These are phyloP conservation scores for Candida jianshihensis DNA, from an alignment of 805 yeast genomes.

Conservation along the genomic window DNA sequence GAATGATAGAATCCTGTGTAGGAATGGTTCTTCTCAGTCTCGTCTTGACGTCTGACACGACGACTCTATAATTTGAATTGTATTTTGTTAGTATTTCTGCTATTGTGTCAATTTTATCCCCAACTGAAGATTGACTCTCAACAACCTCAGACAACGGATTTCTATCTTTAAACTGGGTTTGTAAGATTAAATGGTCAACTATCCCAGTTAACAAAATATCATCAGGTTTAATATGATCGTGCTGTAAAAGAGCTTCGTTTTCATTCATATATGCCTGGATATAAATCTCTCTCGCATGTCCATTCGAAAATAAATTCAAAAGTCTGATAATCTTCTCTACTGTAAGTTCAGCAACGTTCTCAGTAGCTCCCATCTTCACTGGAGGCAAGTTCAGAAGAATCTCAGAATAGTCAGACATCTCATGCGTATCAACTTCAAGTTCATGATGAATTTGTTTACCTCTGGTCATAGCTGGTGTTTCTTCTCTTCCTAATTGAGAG, in stretches of 20 bases:
- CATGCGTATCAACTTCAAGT: conserved; percentile 43
- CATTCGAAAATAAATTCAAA: conserved; percentile 33
- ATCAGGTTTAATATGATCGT: conserved; percentile 13
- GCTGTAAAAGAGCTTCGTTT: conserved; percentile 2
- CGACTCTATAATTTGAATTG: conserved; percentile 21
- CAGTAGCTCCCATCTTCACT: conserved; percentile 5
- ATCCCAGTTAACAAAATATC: conserved; percentile 55
- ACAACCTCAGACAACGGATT: conserved; percentile 10
- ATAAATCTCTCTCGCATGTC: conserved; percentile 58
- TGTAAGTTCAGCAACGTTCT: conserved; percentile 29
- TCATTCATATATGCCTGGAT: conserved; percentile 27
- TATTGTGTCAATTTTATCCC: conserved; percentile 11
- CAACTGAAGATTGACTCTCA: conserved; percentile 1
- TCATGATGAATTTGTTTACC: conserved; percentile 44
- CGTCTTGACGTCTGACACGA: conserved; percentile 57
- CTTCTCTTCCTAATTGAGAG: conserved; percentile 30
- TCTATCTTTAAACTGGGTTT: conserved; percentile 2
- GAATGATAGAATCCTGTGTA: conserved; percentile 38
- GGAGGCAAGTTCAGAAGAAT: conserved; percentile 2
- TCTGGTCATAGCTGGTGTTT: conserved; percentile 33
- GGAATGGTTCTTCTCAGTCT: conserved; percentile 41
- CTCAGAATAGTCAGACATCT: conserved; percentile 9
- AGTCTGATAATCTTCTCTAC: conserved; percentile 36
- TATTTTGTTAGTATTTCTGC: too few relatives aligned
- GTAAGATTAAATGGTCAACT: conserved; percentile 42